phyloP scores from a whole-genome alignment of 176 grass and related monocot genomes.

The Rhynchospora pubera region DNA sequence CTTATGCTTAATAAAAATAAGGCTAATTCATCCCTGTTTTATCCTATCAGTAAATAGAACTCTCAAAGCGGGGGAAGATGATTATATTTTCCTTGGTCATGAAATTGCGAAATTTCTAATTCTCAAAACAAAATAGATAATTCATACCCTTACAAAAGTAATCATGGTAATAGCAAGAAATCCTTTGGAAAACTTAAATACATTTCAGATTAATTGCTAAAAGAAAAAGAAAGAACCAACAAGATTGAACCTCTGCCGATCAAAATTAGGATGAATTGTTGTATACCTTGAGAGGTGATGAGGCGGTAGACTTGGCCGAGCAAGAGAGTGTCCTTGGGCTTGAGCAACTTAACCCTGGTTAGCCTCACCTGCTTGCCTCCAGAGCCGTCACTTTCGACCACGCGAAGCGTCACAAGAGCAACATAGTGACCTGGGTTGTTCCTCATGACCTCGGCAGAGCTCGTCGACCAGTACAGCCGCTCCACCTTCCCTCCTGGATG shows the following conservation, averaged over 20 bases:
- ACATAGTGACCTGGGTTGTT: slow-evolving; percentile 93
- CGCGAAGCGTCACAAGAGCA: slow-evolving; percentile 63
- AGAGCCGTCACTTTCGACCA: slow-evolving; percentile 42
- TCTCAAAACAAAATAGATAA: too few relatives aligned
- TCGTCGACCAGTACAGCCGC: slow-evolving; percentile 64
- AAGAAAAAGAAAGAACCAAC: neutral
- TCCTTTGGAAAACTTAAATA: neutral
- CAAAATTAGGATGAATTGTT: too few relatives aligned
- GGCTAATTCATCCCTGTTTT: too few relatives aligned
- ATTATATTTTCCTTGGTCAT: too few relatives aligned
- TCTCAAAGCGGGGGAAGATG: too few relatives aligned
- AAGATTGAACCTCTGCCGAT: neutral
- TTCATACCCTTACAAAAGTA: too few relatives aligned
- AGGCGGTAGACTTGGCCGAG: slow-evolving; percentile 83
- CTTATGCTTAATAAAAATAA: neutral
- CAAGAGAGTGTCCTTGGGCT: slow-evolving; percentile 65
- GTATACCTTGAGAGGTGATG: slow-evolving; percentile 65
- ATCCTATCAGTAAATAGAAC: too few relatives aligned
- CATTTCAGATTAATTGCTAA: neutral
- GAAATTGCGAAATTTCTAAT: too few relatives aligned
- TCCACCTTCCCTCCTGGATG: slow-evolving; percentile 70
- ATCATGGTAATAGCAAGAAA: neutral
- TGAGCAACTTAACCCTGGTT: slow-evolving; percentile 84
- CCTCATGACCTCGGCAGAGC: slow-evolving; percentile 68
- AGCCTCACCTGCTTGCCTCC: slow-evolving; percentile 44